Evolutionary conservation across 2,329 filamentous ascomycete species (phyloP).

Genomic region (Venturia pyrina): DNA sequence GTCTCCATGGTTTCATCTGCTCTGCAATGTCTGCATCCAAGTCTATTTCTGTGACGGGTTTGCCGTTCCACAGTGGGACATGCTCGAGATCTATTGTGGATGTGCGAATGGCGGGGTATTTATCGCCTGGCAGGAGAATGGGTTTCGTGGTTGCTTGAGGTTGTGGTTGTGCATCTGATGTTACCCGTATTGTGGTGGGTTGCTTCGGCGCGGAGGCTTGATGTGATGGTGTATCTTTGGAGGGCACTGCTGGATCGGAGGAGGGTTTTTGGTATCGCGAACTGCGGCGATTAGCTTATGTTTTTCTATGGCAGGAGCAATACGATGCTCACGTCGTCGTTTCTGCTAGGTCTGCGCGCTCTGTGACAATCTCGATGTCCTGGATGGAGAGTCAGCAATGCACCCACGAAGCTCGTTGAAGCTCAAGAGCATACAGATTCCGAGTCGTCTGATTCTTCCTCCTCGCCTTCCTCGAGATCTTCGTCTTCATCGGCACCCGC

Average conservation of each 20-base stretch:
- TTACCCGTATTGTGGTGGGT: constrained; percentile 14
- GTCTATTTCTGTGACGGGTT: constrained; percentile 55
- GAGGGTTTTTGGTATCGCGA: background rate
- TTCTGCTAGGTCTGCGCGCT: constrained; percentile 19
- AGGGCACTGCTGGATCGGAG: background rate
- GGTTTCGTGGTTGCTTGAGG: constrained; percentile 19
- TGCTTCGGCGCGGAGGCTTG: constrained; percentile 20
- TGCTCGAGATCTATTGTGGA: constrained; percentile 79
- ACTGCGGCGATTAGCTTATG: background rate
- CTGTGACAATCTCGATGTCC: constrained; percentile 38
- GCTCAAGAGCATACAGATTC: constrained; percentile 19
- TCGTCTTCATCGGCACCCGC: constrained; percentile 21
- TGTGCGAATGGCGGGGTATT: constrained; percentile 56
- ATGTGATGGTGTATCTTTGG: constrained; percentile 13
- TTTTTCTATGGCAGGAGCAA: background rate
- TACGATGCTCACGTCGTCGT: constrained; percentile 14
- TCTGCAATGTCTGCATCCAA: constrained; percentile 49
- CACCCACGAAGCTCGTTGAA: constrained; percentile 15
- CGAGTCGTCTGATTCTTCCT: constrained; percentile 35
- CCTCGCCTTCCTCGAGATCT: constrained; percentile 33
- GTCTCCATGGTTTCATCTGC: constrained; percentile 84
- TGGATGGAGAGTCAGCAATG: constrained; percentile 18
- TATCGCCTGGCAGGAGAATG: constrained; percentile 38
- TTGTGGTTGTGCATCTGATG: background rate
- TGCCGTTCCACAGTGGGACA: constrained; percentile 70